Evolutionary conservation across 768 basidiomycete genomes (phyloP).

Genomic region (Mycena galopus): DNA sequence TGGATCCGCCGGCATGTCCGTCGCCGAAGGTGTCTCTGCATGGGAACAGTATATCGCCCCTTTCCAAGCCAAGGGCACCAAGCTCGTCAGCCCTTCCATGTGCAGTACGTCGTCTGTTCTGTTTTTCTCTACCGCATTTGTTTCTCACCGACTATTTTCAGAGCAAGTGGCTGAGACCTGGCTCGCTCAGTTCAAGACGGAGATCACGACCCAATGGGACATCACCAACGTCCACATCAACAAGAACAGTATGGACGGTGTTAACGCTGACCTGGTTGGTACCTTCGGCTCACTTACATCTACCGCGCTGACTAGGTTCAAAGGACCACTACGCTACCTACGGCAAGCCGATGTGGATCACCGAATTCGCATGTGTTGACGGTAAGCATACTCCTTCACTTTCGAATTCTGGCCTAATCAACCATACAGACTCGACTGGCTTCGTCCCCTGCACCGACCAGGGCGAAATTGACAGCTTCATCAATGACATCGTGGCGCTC

Average conservation of each 20-base stretch:
- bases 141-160: constrained; percentile 33
- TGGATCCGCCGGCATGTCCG: constrained; percentile 60
- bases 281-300: background rate
- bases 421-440: constrained; percentile 47
- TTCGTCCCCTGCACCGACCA: constrained; percentile 61
- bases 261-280: constrained; percentile 57
- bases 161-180: constrained; percentile 64
- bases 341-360: constrained; percentile 62
- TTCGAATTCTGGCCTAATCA: background rate
- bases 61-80: constrained; percentile 54
- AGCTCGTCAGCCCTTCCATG: constrained; percentile 61
- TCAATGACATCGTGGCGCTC: constrained; percentile 54
- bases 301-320: background rate
- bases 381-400: constrained; percentile 42
- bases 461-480: constrained; percentile 56
- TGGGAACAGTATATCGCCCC: constrained; percentile 59
- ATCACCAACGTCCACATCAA: constrained; percentile 64
- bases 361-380: constrained; percentile 63
- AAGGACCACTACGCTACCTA: constrained; percentile 60
- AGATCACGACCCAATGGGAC: constrained; percentile 58
- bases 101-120: constrained; percentile 53
- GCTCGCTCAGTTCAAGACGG: constrained; percentile 54
- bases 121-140: too few species aligned
- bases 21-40: constrained; percentile 53
- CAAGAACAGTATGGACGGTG: constrained; percentile 60